Conservation (phyloP, 768 basidiomycete genomes). For the Tricholoma hemisulphureum region DNA sequence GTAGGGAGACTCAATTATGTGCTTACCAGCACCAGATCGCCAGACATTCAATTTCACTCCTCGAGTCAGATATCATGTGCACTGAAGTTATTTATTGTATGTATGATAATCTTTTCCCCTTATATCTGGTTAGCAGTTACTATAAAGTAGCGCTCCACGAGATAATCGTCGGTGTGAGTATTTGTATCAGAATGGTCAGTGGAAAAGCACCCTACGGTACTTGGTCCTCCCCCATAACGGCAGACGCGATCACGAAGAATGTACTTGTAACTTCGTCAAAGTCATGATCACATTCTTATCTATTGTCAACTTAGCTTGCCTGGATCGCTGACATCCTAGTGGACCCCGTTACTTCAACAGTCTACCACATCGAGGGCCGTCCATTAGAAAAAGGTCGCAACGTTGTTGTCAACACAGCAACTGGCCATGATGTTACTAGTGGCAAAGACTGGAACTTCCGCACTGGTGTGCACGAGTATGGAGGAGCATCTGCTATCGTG, state of each 20-base stretch:
- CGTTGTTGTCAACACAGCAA: constrained; percentile 54
- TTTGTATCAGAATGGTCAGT: constrained; percentile 5
- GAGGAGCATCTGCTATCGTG: constrained; percentile 55
- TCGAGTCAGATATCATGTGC: no score
- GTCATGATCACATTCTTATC: neutral
- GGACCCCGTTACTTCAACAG: constrained; percentile 42
- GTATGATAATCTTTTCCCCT: neutral
- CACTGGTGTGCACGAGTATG: constrained; percentile 64
- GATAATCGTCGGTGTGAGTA: neutral
- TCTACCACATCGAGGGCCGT: constrained; percentile 61
- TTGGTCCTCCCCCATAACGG: constrained; percentile 58
- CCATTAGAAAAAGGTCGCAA: constrained; percentile 51
- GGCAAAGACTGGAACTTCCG: constrained; percentile 57
- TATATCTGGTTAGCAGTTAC: neutral
- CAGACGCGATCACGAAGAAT: constrained; percentile 49
- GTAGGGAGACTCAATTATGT: no score
- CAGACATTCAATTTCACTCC: no score
- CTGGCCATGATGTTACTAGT: constrained; percentile 48
- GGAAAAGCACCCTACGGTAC: constrained; percentile 54
- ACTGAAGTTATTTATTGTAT: no score
- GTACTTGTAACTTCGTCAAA: constrained; percentile 22
- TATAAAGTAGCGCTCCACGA: neutral
- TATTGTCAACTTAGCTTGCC: constrained; percentile 4
- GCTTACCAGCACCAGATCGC: no score
- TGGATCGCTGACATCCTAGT: constrained; percentile 43